Percentiles rank a stretch among this genome's conserved stretches.
These are phyloP conservation scores for Plasmodium inui DNA, from an alignment of 169 alveolate species.

Conservation along the genomic window DNA sequence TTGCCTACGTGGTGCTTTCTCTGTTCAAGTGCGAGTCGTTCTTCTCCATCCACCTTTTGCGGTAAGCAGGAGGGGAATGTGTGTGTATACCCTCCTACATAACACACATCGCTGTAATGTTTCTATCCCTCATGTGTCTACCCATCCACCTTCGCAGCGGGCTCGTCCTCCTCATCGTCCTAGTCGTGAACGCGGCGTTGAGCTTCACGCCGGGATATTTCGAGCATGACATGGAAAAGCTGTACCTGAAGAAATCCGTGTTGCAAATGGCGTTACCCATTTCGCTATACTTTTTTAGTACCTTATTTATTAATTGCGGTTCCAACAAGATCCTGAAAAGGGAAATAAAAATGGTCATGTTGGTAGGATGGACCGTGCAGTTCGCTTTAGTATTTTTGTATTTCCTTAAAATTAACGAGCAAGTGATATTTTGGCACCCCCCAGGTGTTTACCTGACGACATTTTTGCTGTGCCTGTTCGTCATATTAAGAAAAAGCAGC, in stretches of 20 bases:
- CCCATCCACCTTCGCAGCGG: slow-evolving; percentile 3
- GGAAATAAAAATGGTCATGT: slow-evolving; percentile 7
- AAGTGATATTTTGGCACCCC: slow-evolving; percentile 15
- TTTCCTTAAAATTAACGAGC: slow-evolving; percentile 8
- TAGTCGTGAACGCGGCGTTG: neutral
- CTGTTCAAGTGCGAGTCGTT: neutral
- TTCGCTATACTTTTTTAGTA: slow-evolving; percentile 16
- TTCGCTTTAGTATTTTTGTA: slow-evolving; percentile 21
- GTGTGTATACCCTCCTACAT: neutral
- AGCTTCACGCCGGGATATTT: slow-evolving; percentile 17
- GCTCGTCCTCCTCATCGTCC: neutral
- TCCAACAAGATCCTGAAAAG: slow-evolving; percentile 1
- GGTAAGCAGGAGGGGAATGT: slow-evolving; percentile 4
- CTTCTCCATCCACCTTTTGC: neutral
- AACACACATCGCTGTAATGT: neutral
- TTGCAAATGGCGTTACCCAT: slow-evolving; percentile 22
- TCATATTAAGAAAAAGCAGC: slow-evolving; percentile 27
- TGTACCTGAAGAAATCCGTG: slow-evolving; percentile 8
- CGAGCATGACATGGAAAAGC: slow-evolving; percentile 32
- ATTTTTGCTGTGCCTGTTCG: neutral
- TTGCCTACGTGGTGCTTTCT: slow-evolving; percentile 4
- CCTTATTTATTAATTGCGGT: slow-evolving; percentile 25
- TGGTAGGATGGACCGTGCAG: slow-evolving; percentile 37
- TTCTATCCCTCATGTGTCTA: neutral
- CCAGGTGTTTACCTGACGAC: slow-evolving; percentile 25